Conservation (phyloP, 2,329 filamentous ascomycete genomes). For the Tricladium varicosporioides region DNA sequence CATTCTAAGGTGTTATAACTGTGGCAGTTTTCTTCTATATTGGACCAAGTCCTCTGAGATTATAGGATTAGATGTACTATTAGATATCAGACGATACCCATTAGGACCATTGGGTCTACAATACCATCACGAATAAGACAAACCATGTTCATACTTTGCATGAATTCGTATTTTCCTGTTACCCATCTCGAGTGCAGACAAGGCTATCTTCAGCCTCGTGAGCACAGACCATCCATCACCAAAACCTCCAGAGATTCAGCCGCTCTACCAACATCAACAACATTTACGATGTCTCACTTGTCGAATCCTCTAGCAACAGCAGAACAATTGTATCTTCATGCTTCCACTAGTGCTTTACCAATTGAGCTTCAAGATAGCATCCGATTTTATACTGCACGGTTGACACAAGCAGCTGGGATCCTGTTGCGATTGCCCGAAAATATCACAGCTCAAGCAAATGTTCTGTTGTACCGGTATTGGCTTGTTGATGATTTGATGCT, state of each 20-base stretch:
- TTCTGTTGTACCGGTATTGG: conserved; percentile 81
- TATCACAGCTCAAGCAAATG: conserved; percentile 79
- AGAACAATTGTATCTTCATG: conserved; percentile 62
- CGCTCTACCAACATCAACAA: neutral
- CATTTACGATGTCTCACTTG: conserved; percentile 55
- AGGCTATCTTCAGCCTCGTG: conserved; percentile 2
- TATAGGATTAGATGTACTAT: neutral
- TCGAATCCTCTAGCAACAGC: conserved; percentile 70
- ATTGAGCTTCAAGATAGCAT: conserved; percentile 69
- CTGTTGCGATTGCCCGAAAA: conserved; percentile 83
- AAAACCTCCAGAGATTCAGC: neutral
- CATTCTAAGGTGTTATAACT: neutral
- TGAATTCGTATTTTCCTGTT: no score
- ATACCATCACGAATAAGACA: no score
- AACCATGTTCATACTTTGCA: no score
- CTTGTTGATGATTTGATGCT: conserved; percentile 52
- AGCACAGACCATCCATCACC: neutral
- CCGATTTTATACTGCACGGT: conserved; percentile 67
- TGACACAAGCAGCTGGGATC: conserved; percentile 76
- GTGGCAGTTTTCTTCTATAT: neutral
- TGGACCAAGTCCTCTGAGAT: neutral
- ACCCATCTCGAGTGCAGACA: neutral
- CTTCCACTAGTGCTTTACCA: conserved; percentile 58
- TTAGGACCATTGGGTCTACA: no score
- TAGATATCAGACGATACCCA: neutral